These are phyloP conservation scores for Boletus sensibilis DNA, from an alignment of 768 basidiomycete species.

Conservation along the genomic window DNA sequence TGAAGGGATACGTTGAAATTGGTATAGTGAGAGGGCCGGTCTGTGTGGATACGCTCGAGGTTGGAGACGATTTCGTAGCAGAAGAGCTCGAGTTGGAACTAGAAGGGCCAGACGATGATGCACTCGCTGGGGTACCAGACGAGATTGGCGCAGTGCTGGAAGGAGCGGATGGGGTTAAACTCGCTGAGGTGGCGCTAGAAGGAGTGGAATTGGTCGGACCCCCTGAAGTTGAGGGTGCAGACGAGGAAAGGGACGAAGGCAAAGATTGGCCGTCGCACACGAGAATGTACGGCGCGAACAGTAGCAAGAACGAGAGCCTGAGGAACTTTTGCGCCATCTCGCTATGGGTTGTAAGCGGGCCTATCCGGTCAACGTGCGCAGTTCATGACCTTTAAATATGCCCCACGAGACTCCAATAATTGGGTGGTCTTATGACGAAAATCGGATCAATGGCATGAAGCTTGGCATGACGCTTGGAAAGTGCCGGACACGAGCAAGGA, in stretches of 20 bases:
- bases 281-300: constrained; percentile 7
- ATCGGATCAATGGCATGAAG: neutral
- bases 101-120: neutral
- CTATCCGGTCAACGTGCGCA: neutral
- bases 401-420: too few relatives aligned
- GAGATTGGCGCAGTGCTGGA: neutral
- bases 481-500: neutral
- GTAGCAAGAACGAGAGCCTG: constrained; percentile 15
- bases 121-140: neutral
- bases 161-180: constrained; percentile 5
- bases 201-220: neutral
- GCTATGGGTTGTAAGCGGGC: neutral
- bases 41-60: constrained; percentile 12
- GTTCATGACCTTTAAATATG: too few relatives aligned
- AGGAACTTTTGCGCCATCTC: constrained; percentile 20
- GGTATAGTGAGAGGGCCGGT: constrained; percentile 35
- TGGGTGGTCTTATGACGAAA: neutral
- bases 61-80: constrained; percentile 4
- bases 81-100: constrained; percentile 11
- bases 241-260: neutral
- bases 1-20: constrained; percentile 46
- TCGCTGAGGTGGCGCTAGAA: neutral
- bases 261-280: neutral
- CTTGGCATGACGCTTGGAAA: neutral
- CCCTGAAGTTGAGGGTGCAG: neutral